A percentile compares a stretch with the other conserved stretches of the same genome.
These are phyloP conservation scores for Panellus pusillus DNA, from an alignment of 768 basidiomycete species.

Conservation along the genomic window DNA sequence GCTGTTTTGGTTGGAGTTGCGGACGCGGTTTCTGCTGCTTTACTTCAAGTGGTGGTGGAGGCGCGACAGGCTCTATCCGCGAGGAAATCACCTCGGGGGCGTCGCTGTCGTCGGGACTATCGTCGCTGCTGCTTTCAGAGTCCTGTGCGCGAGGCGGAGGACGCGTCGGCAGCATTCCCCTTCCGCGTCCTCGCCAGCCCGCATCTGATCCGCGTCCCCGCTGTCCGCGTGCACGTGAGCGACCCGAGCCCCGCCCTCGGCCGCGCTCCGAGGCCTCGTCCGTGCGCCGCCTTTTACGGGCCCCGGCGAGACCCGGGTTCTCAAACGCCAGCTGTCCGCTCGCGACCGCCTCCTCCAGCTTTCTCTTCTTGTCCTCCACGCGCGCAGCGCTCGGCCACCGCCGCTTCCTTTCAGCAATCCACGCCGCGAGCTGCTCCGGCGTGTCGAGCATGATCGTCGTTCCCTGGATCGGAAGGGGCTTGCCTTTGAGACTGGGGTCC, in stretches of 20 bases:
- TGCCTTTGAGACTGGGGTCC: slow-evolving; percentile 79
- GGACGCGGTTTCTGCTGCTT: slow-evolving; percentile 24
- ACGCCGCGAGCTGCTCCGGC: slow-evolving; percentile 77
- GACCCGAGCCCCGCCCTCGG: not conserved
- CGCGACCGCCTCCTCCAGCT: slow-evolving; percentile 74
- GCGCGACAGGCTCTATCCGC: slow-evolving; percentile 10
- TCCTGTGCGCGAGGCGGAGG: slow-evolving; percentile 11
- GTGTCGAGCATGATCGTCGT: slow-evolving; percentile 77
- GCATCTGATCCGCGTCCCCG: slow-evolving; percentile 16
- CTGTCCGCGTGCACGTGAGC: slow-evolving; percentile 33
- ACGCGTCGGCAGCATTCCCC: slow-evolving; percentile 21
- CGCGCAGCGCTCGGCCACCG: slow-evolving; percentile 75
- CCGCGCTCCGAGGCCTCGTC: slow-evolving; percentile 23
- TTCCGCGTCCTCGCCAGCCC: slow-evolving; percentile 29
- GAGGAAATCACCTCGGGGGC: slow-evolving; percentile 59
- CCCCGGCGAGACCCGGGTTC: slow-evolving; percentile 39
- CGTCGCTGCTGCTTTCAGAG: slow-evolving; percentile 30
- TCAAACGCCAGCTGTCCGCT: slow-evolving; percentile 68
- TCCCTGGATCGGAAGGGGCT: slow-evolving; percentile 74
- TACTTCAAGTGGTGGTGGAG: not conserved
- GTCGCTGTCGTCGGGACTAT: slow-evolving; percentile 38
- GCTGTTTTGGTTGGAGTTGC: slow-evolving; percentile 43
- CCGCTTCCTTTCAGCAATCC: slow-evolving; percentile 87
- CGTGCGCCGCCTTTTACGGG: slow-evolving; percentile 41
- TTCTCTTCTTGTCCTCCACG: slow-evolving; percentile 79